Conservation (phyloP, 2,329 filamentous ascomycete genomes). For the Erysiphe pulchra region DNA sequence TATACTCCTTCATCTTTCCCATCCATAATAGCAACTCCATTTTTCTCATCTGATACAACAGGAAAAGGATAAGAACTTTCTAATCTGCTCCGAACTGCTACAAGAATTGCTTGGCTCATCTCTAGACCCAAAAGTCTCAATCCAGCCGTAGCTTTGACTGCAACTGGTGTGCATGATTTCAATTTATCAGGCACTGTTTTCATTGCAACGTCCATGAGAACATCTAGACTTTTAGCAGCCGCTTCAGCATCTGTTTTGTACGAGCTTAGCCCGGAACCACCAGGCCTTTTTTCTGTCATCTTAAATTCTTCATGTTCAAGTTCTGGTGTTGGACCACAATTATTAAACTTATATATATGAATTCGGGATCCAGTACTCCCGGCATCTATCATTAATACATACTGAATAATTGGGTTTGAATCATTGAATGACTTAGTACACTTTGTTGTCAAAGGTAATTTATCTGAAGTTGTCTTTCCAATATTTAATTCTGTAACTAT, state of each 20-base stretch:
- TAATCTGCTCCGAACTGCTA: constrained; percentile 58
- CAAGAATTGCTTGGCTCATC: constrained; percentile 59
- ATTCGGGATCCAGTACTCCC: constrained; percentile 95
- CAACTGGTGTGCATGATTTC: constrained; percentile 75
- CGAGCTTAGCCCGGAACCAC: constrained; percentile 50
- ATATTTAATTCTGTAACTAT: constrained; percentile 9
- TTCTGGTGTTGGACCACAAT: constrained; percentile 86
- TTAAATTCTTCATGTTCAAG: constrained; percentile 81
- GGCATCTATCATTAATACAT: constrained; percentile 96
- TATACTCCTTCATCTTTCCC: constrained; percentile 93
- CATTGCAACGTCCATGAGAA: constrained; percentile 67
- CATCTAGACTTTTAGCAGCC: constrained; percentile 72
- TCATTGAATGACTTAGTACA: constrained; percentile 67
- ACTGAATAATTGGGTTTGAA: constrained; percentile 85
- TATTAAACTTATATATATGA: constrained; percentile 98
- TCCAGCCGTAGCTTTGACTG: constrained; percentile 95
- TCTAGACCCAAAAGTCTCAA: constrained; percentile 65
- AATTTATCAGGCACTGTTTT: constrained; percentile 64
- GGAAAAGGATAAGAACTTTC: constrained; percentile 88
- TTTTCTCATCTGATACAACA: constrained; percentile 60
- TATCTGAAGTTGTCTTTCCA: constrained; percentile 30
- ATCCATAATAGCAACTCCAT: constrained; percentile 91
- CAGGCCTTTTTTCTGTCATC: constrained; percentile 69
- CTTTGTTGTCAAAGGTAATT: constrained; percentile 39
- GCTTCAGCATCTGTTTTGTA: constrained; percentile 68